Conservation (phyloP, 208 protist genomes). For the Leishmania martiniquensis region DNA sequence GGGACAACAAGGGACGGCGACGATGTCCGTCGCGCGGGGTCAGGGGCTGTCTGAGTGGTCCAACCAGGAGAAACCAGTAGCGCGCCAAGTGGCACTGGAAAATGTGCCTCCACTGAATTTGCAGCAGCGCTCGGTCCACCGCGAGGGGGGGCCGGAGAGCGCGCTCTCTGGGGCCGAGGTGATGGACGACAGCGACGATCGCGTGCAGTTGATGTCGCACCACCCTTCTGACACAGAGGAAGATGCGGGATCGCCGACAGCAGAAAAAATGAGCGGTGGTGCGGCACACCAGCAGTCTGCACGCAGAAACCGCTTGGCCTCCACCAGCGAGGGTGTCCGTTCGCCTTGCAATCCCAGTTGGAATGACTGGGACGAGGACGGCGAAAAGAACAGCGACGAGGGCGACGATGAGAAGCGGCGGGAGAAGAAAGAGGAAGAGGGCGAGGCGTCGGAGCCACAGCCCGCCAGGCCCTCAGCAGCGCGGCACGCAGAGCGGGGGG, state of each 20-base stretch:
- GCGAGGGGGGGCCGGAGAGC: not conserved
- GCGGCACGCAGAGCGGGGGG: not conserved
- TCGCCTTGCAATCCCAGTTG: slow-evolving; percentile 18
- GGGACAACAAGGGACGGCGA: not conserved
- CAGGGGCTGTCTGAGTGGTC: not conserved
- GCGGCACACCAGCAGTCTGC: not conserved
- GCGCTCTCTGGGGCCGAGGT: not conserved
- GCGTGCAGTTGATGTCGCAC: not conserved
- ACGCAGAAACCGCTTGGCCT: not conserved
- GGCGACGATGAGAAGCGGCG: slow-evolving; percentile 17
- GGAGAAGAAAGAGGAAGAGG: not conserved
- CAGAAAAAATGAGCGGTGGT: not conserved
- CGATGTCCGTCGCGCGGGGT: slow-evolving; percentile 2
- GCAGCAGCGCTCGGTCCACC: not conserved
- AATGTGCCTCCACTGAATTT: not conserved
- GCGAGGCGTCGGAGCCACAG: not conserved
- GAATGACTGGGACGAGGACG: slow-evolving; percentile 38
- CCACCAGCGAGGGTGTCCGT: not conserved
- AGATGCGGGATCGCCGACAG: not conserved
- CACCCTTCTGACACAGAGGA: slow-evolving; percentile 4
- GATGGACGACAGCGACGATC: slow-evolving; percentile 3
- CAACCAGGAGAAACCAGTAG: slow-evolving; percentile 2
- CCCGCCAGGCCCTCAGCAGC: not conserved
- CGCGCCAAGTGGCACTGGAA: not conserved
- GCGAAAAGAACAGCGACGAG: slow-evolving; percentile 19